A percentile compares a stretch with the other conserved stretches of the same genome.
phyloP scores from a whole-genome alignment of 352 stramenopile species.

The Phytopythium helicoides region DNA sequence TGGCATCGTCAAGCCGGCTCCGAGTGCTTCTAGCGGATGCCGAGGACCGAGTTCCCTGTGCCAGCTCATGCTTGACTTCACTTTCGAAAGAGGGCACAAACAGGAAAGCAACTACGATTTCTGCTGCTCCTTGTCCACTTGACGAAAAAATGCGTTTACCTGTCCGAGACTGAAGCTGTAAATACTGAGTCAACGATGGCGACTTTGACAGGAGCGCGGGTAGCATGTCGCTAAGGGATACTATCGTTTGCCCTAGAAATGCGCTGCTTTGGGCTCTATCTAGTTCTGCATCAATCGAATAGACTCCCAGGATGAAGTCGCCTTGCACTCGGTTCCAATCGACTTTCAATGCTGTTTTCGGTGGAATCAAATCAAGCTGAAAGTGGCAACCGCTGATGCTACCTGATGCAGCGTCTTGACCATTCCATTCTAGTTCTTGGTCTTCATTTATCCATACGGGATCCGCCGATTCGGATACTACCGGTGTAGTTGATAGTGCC shows the following conservation, averaged over 20 bases:
- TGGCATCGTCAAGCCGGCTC: background rate
- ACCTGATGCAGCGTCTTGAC: background rate
- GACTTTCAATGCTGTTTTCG: slow-evolving; percentile 11
- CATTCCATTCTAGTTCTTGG: background rate
- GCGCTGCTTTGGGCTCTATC: slow-evolving; percentile 12
- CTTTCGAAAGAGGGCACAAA: slow-evolving; percentile 39
- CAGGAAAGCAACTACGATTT: slow-evolving; percentile 37
- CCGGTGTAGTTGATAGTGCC: slow-evolving; percentile 32
- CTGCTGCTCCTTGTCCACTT: slow-evolving; percentile 9
- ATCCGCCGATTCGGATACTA: slow-evolving; percentile 16
- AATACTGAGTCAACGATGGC: slow-evolving; percentile 14
- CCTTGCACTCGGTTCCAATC: slow-evolving; percentile 53
- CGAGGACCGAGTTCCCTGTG: background rate
- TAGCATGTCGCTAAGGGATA: slow-evolving; percentile 40
- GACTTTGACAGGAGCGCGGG: slow-evolving; percentile 24
- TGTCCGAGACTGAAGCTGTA: slow-evolving; percentile 40
- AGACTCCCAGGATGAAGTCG: slow-evolving; percentile 64
- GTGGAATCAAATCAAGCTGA: slow-evolving; percentile 45
- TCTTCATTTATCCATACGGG: slow-evolving; percentile 52
- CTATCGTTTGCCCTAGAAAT: slow-evolving; percentile 52
- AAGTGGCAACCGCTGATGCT: slow-evolving; percentile 19
- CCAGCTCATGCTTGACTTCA: slow-evolving; percentile 1
- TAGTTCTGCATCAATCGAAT: slow-evolving; percentile 14
- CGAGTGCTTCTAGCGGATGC: background rate
- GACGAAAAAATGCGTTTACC: slow-evolving; percentile 18